Evolutionary conservation across 768 basidiomycete species (phyloP), one percentile per base, ranked within the genome.

Genomic region (Mycena albidolilacea): DNA sequence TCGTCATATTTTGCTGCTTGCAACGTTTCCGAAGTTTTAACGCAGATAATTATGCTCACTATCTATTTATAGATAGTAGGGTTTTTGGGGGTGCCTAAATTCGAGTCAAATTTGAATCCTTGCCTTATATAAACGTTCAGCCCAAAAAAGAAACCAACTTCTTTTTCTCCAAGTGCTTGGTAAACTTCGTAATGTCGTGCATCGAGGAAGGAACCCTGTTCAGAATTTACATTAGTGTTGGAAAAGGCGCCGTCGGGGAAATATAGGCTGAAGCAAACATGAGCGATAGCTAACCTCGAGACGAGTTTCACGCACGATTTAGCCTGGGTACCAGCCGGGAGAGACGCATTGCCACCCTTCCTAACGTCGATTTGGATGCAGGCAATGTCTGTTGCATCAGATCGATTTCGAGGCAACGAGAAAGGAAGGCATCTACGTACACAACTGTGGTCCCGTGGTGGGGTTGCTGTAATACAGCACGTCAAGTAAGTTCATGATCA

Each of bases 361-460:
- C 54, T 69, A 21, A 78, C 74, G n/a, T 78, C 65, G 2, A 78
- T 41, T 39, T 77, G 76, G 52, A 78, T 74, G 39, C 77, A 78
- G 6, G 74, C 74, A 37, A 78, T 73, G 64, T 78, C 76, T 77
- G 54, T 43, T 19, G 4, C 41, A 30, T 19, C 44, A 55, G 38
- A 35, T 58, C 8, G 59, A 39, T 67, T 62, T 1, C 35, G n/a
- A 8, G 10, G 9, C 8, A 61, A 60, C 19, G 15, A 63, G 11
- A 10, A n/a, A 5, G 10, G 11, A 59, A 37, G 14, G 19, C n/a
- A 10, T 14, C 15, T 15, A 68, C 76, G 19, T 57, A 77, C 74
- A 79, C 10, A 71, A 12, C 65, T 79, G 78, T 37, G 78, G 77
- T 6, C 78, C 78, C 15, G 75, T 63, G 10, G 71, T 79, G 15